Base-by-base conservation (phyloP, 768 basidiomycete genomes). In the Myochromella boudieri region DNA sequence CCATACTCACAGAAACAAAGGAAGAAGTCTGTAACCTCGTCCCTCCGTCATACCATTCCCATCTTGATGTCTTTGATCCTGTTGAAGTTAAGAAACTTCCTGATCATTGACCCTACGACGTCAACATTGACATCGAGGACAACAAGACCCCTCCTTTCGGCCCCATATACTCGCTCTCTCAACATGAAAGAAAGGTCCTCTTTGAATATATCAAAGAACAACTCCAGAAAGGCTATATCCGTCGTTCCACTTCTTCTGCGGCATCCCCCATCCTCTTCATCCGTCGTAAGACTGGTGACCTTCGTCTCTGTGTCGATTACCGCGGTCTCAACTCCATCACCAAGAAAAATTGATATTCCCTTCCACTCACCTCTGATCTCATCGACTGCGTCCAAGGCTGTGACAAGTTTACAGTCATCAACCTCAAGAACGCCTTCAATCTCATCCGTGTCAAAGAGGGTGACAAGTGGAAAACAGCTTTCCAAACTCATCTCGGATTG, bases 381-480 rank as follows among this genome's bases (percentile, higher is more conserved):
- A 40, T 65, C 9, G 58, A 68, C 25, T 54, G 43, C 36, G 54
- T 64, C 3, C 59, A 57, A 46, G 63, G 60, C 11, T 62, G 60
- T 36, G 52, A 52, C 52, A 26, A 61, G 1, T 68, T 66, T 32
- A 57, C 60, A 1, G 53, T 63, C 14, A 59, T 76, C 36, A 70
- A 77, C 45, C 63, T 76, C 21, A 62, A 64, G 20, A 56, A 59
- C 34, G 68, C 68, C 1, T 77, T 65, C 52, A 63, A 66, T 51
- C 64, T 63, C 6, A 49, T 76, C 25, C 51, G 67, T 0, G 68
- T 77, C 34, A 49, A 55, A 3, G 60, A 64, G 14, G 72, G 71
- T 0, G 63, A 75, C 44, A 63, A 74, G 54, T 68, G 65, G 68
- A 76, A 75, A 49, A 74, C 73, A 2, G 69, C 68, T 0, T 76